phyloP scores from a whole-genome alignment of 169 alveolate species.

The Plasmodium ovale region DNA sequence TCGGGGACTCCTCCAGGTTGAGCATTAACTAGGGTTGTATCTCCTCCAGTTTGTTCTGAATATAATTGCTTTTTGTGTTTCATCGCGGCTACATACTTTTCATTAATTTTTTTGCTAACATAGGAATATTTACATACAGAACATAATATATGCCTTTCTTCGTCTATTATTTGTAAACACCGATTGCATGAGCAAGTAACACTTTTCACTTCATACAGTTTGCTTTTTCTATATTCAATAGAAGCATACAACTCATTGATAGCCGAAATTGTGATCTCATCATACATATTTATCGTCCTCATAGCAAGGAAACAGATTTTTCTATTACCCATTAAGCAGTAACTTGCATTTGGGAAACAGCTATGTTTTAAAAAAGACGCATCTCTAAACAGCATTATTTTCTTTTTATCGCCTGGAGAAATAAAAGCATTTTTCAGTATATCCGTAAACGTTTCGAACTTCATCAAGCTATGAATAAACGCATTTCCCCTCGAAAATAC shows the following conservation, averaged over 20 bases:
- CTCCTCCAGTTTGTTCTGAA: too few relatives aligned
- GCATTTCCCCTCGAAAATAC: background rate
- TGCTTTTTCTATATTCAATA: constrained; percentile 37
- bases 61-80: background rate
- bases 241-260: constrained; percentile 70
- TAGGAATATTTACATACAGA: constrained; percentile 65
- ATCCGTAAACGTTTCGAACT: constrained; percentile 70
- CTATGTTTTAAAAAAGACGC: constrained; percentile 57
- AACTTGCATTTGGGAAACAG: constrained; percentile 74
- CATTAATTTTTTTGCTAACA: constrained; percentile 11
- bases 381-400: constrained; percentile 46
- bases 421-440: constrained; percentile 71
- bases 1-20: too few relatives aligned
- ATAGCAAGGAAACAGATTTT: constrained; percentile 67
- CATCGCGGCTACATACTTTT: background rate
- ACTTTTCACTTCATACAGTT: constrained; percentile 43
- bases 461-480: constrained; percentile 29
- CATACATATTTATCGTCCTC: constrained; percentile 73
- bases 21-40: too few relatives aligned
- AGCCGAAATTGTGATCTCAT: constrained; percentile 57
- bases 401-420: constrained; percentile 44
- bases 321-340: constrained; percentile 46
- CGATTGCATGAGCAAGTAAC: constrained; percentile 56
- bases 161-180: constrained; percentile 74
- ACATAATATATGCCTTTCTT: constrained; percentile 70